Base-by-base conservation (phyloP, 1,139 yeast species). In the Kodamaea anthophila region DNA sequence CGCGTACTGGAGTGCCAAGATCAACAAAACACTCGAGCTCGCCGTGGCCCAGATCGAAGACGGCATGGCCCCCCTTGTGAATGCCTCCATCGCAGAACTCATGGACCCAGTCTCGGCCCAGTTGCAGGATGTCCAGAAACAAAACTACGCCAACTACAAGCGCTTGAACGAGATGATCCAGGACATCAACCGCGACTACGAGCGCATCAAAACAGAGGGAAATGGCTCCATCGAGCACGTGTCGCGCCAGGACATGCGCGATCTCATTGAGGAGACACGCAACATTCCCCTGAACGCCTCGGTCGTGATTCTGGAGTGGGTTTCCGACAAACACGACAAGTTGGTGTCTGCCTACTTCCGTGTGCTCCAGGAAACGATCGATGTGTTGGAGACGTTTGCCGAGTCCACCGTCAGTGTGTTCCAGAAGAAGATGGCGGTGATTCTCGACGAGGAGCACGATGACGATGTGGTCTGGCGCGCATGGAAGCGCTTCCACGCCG, bases 301-400 rank as follows among this genome's bases (percentile, higher is more conserved):
- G 28, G 43, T 49, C 9, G 37, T 45, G 5, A 51, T 65, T 10
- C 67, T 67, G 32, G 45, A 50, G 4, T 41, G 48, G 12, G 51
- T 72, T 21, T 60, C 65, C 31, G 56, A 55, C 7, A 46, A 44
- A 5, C 68, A 64, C 35, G 55, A 51, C 18, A 23, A 35, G 8
- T 39, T 66, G 10, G 39, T 62, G 15, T 48, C 42, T 11, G 55
- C 59, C 15, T 65, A 78, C 30, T 68, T 70, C 31, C 47, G 47
- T 3, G 58, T 64, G 9, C 66, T 80, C 35, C 72, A 72, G 33
- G 65, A 68, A 24, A 68, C 77, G 16, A 61, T 81, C 34, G 87
- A 80, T 40, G 67, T 77, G 1, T 66, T 77, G 46, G 86, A 81
- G 46, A 79, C 80, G 35, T 80, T 79, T 59, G 76, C 79, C n/a